Evolutionary conservation across 2,329 filamentous ascomycete genomes (phyloP).

Genomic region (Macrophomina tecta): DNA sequence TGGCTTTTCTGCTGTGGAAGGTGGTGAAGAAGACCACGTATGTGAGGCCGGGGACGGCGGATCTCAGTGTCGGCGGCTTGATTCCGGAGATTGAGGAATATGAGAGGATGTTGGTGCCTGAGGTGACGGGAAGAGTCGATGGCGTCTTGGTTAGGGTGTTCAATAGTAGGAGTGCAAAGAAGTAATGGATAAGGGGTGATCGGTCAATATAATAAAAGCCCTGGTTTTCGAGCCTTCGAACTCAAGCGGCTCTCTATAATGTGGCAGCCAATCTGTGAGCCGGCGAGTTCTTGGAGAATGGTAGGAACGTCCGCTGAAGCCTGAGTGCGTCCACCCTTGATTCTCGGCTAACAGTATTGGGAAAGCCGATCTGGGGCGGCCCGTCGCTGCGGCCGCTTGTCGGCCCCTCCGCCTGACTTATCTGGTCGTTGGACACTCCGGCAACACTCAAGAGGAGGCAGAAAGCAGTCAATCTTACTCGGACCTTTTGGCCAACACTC

Average conservation of each 20-base stretch:
- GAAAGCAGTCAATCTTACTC: neutral
- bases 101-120: slow-evolving; percentile 9
- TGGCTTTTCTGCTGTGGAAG: slow-evolving; percentile 25
- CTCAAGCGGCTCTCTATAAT: no score
- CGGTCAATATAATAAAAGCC: no score
- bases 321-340: neutral
- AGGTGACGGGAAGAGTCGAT: neutral
- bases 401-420: slow-evolving; percentile 1
- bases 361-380: slow-evolving; percentile 9
- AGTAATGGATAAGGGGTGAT: neutral
- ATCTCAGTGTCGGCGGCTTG: slow-evolving; percentile 24
- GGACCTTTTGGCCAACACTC: neutral
- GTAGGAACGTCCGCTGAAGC: no score
- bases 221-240: no score
- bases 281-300: no score
- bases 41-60: slow-evolving; percentile 21
- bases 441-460: neutral
- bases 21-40: slow-evolving; percentile 24
- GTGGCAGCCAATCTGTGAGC: no score
- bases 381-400: neutral
- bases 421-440: neutral
- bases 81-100: slow-evolving; percentile 27
- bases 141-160: slow-evolving; percentile 18
- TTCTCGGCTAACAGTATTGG: neutral
- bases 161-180: slow-evolving; percentile 8